Evolutionary conservation across 2,329 filamentous ascomycete genomes (phyloP).

Genomic region (Cadophora luteo-olivacea): DNA sequence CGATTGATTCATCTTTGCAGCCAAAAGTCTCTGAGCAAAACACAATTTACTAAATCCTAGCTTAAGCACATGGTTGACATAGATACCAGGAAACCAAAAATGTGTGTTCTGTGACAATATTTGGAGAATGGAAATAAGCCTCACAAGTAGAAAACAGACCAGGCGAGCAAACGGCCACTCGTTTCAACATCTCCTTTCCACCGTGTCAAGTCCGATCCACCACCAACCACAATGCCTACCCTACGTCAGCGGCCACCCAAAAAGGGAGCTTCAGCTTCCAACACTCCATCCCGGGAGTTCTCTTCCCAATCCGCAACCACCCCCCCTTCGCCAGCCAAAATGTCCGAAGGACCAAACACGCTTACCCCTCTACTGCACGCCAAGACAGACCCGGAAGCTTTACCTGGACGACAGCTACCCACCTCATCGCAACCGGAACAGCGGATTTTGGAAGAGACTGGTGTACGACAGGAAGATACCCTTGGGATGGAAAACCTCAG

Average conservation of each 20-base stretch:
- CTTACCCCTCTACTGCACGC: constrained; percentile 27
- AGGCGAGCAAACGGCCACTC: not conserved
- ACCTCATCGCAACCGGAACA: not conserved
- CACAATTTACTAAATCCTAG: no score
- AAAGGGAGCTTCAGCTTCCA: constrained; percentile 10
- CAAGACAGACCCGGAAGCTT: constrained; percentile 20
- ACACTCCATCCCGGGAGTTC: constrained; percentile 7
- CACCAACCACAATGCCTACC: constrained; percentile 19
- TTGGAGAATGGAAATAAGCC: no score
- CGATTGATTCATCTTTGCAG: no score
- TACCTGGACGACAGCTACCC: constrained; percentile 32
- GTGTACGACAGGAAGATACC: not conserved
- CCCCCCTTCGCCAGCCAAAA: not conserved
- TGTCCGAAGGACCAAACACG: constrained; percentile 22
- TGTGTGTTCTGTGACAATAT: no score
- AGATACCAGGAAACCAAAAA: no score
- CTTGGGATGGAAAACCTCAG: constrained; percentile 44
- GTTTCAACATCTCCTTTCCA: not conserved
- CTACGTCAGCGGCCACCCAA: constrained; percentile 27
- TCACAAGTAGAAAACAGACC: not conserved
- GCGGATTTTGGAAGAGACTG: not conserved
- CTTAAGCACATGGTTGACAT: no score
- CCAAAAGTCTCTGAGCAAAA: no score
- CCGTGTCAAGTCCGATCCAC: not conserved
- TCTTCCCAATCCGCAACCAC: constrained; percentile 12